Conservation (phyloP, 1,284 basidiomycete genomes). For the Calocybe gambosa region DNA sequence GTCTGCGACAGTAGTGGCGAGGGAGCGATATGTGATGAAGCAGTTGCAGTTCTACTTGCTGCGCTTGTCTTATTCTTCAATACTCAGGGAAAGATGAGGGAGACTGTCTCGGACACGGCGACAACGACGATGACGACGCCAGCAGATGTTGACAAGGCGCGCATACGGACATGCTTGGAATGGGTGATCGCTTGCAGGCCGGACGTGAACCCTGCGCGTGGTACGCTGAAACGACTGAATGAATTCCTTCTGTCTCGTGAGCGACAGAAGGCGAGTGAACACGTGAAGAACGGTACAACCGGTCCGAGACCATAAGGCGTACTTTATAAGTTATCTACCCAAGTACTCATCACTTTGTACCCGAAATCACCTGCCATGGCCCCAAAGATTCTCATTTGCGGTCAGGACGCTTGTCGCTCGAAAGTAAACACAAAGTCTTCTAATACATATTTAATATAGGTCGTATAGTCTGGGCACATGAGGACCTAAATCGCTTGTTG, state of each 20-base stretch:
- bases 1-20: constrained; percentile 32
- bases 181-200: constrained; percentile 77
- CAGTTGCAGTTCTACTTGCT: constrained; percentile 10
- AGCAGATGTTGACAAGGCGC: constrained; percentile 39
- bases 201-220: constrained; percentile 67
- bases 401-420: constrained; percentile 6
- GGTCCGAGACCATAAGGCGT: neutral
- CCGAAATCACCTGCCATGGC: constrained; percentile 10
- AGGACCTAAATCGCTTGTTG: constrained; percentile 65
- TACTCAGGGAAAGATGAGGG: constrained; percentile 34
- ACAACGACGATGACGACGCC: neutral
- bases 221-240: constrained; percentile 74
- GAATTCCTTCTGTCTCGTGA: constrained; percentile 51
- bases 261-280: neutral
- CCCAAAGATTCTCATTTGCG: constrained; percentile 20
- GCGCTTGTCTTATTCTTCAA: constrained; percentile 56
- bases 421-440: neutral
- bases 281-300: neutral
- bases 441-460: constrained; percentile 32
- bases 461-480: constrained; percentile 73
- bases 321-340: neutral
- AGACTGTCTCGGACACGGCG: neutral
- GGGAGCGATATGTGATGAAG: constrained; percentile 30
- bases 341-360: too few species aligned
- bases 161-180: constrained; percentile 63